Percentiles rank a stretch among this genome's conserved stretches.
These are phyloP conservation scores for Mycena crocata DNA, from an alignment of 768 basidiomycete genomes.

Conservation along the genomic window DNA sequence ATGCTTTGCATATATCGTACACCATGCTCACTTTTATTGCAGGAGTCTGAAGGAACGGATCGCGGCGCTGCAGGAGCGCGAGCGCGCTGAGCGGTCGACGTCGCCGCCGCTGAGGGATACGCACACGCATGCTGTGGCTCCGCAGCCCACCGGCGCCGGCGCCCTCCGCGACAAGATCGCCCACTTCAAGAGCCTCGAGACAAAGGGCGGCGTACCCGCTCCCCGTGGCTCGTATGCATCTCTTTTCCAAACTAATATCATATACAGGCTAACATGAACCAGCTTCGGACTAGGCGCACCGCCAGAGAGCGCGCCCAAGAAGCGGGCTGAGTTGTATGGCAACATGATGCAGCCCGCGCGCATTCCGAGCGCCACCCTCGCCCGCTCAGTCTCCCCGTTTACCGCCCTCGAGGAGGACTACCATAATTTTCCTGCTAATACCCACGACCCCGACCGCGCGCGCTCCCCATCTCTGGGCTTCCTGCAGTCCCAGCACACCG, in stretches of 20 bases:
- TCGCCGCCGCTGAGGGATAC: slow-evolving; percentile 23
- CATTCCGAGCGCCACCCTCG: slow-evolving; percentile 30
- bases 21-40: not conserved
- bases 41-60: slow-evolving; percentile 84
- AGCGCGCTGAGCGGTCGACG: slow-evolving; percentile 41
- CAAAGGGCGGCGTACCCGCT: slow-evolving; percentile 80
- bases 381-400: slow-evolving; percentile 4
- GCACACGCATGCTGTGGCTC: slow-evolving; percentile 36
- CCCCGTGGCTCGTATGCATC: slow-evolving; percentile 63
- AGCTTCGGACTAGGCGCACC: slow-evolving; percentile 53
- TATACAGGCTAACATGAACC: slow-evolving; percentile 51
- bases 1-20: no score
- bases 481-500: no score
- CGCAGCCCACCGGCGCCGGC: slow-evolving; percentile 45
- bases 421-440: no score
- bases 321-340: slow-evolving; percentile 77
- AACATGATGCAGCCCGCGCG: slow-evolving; percentile 69
- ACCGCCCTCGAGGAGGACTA: no score
- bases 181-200: slow-evolving; percentile 80
- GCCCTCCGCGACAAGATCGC: slow-evolving; percentile 74
- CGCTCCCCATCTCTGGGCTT: no score
- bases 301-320: slow-evolving; percentile 62
- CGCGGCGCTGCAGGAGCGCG: slow-evolving; percentile 80
- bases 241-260: not conserved
- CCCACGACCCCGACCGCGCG: no score